Base-by-base conservation (phyloP, 768 basidiomycete genomes). In the Suillus decipiens region DNA sequence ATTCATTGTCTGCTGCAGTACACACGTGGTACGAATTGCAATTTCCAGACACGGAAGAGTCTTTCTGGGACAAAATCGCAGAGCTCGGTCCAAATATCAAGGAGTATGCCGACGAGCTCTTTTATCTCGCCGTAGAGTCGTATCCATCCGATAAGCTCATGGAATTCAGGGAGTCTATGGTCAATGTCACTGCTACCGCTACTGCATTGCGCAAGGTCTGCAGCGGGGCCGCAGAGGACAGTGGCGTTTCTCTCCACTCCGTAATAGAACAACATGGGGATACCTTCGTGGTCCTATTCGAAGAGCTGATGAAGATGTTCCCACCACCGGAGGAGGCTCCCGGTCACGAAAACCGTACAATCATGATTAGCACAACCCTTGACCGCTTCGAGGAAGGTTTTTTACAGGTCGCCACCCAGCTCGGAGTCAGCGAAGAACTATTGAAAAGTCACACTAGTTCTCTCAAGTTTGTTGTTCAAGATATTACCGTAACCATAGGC, bases 281-380 rank as follows among this genome's bases (percentile, higher is more conserved):
- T 4, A 54, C 22, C 9, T 61, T 68, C n/a, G 19, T 31, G 33
- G 22, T 43, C 12, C 58, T 79, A 28, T 61, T 73, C 39, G 68
- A 67, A 3, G 73, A 76, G 54, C 60, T 76, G 11, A 36, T 67
- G 55, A 47, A 45, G 3, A 56, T 42, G 51, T 76, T 81, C 58
- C 68, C 74, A 3, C 63, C 73, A 1, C 73, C 77, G 5, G 68
- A 68, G 37, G 42, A 74, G 36, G 74, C 75, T 9, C 72, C 75
- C 5, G 61, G 68, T 14, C 75, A 78, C 59, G 70, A 67, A 39
- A 61, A 71, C 33, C 69, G 76, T 3, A 65, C 61, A 19, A 61
- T 11, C 6, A 68, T 69, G 36, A 66, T 78, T 5, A 33, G 15
- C 5, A 45, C 31, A 12, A 65, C 67, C 6, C 64, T 81, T 37